Base-by-base conservation (phyloP, 768 basidiomycete genomes). In the Phanerochaete carnosa region DNA sequence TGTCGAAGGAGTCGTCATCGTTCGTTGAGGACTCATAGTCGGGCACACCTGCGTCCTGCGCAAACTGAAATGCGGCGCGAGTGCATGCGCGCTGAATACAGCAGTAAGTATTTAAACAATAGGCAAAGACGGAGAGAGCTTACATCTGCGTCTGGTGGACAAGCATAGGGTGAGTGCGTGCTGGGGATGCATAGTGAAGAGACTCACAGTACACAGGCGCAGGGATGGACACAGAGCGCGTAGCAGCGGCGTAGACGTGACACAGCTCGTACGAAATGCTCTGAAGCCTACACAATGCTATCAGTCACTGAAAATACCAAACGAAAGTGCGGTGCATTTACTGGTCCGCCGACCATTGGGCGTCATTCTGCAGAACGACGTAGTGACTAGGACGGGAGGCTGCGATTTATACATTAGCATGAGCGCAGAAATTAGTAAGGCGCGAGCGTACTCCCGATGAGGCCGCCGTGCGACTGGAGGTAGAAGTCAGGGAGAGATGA, bases 321-420 rank as follows among this genome's bases (percentile, higher is more conserved):
- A n/a, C 1, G 32, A 23, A 55, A 46, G 16, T 4, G 33, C 26
- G 22, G 50, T 25, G 16, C 1, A 50, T 57, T 30, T 32, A 59
- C 57, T 28, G 30, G 37, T 62, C 58, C 8, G 57, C 57, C n/a
- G 7, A 28, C 53, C 43, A 53, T 3, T 39, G 2, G 3, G 54
- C 75, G 5, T 73, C 80, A 54, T 76, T 79, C 43, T 60, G 66
- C 0, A 88, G 72, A 19, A 88, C 76, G 2, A 84, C 77, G 46
- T 87, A 88, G 59, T 87, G 86, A 0, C 77, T 75, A 0, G 87
- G 83, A 4, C 83, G 73, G 61, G 81, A 83, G 1, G 84, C 84
- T 86, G 61, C 29, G n/a, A 3, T 26, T 15, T 16, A 11, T 9
- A 1, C 7, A 23, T 58, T n/a, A 50, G 35, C 13, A 16, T 12